Base-by-base conservation (phyloP, 768 basidiomycete species). In the Serendipita sp. region DNA sequence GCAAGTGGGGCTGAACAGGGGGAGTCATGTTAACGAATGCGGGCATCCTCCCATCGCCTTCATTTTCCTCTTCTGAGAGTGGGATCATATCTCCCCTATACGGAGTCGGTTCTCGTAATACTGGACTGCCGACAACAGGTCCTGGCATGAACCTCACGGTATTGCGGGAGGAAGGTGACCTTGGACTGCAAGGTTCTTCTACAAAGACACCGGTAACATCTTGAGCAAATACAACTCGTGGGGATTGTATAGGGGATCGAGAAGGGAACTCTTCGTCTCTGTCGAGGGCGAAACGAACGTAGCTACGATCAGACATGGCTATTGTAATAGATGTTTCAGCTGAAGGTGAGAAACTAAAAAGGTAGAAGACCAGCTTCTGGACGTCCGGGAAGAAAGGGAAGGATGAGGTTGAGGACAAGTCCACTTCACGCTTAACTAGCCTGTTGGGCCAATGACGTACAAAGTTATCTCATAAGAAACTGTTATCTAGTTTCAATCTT, bases 61-160 rank as follows among this genome's bases (percentile, higher is more conserved):
- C 65, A 63, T 67, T 70, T 72, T 72, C 64, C 63, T 65, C 52
- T 66, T 36, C 56, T 18, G 48, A 60, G 36, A 60, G 7, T 51
- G 18, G 56, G 18, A n/a, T 10, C 10, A 60, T 32, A 35, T 52
- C 56, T 30, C 36, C 10, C 10, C 35, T 23, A 30, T 30, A 60
- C 16, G 56, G 56, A 4, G 56, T 60, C n/a, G 56, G 56, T 8
- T 60, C 56, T 30, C 56, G 56, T 30, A 60, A 10, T 10, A 60
- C 56, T 4, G 56, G 56, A 38, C 56, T 60, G 34, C 34, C 10
- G 36, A 60, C 56, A 30, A 35, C 8, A 3, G 56, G 56, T n/a
- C 56, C 56, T 30, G 23, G 28, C 16, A 28, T 28, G 34, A 60
- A 60, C 16, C 56, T 10, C 16, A 60, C 56, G n/a, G 13, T 54